Percentiles rank a stretch among this genome's conserved stretches.
These are phyloP conservation scores for Erythrophleum ivorense DNA, from an alignment of 331 rosid species.

Conservation along the genomic window DNA sequence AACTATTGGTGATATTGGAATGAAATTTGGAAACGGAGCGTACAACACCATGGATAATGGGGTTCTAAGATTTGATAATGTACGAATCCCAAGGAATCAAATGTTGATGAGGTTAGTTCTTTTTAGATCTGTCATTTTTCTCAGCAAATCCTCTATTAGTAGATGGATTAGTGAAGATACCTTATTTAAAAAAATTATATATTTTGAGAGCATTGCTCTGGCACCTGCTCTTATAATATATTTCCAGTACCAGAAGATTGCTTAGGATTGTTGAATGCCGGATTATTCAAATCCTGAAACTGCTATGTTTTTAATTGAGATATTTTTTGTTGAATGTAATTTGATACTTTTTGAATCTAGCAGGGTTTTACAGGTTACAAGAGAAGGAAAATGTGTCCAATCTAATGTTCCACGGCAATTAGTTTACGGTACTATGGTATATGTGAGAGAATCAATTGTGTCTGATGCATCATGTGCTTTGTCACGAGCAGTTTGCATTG, in stretches of 20 bases:
- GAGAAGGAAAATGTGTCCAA: slow-evolving; percentile 84
- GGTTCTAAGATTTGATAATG: slow-evolving; percentile 74
- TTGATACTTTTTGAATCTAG: slow-evolving; percentile 32
- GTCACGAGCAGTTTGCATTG: slow-evolving; percentile 96
- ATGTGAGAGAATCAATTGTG: slow-evolving; percentile 83
- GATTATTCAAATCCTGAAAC: slow-evolving; percentile 11
- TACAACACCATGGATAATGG: slow-evolving; percentile 98
- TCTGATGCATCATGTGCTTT: slow-evolving; percentile 87
- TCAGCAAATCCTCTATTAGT: background rate
- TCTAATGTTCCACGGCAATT: slow-evolving; percentile 89
- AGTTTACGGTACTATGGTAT: slow-evolving; percentile 95
- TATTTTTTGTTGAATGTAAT: background rate
- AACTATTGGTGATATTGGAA: slow-evolving; percentile 92
- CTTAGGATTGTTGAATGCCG: background rate
- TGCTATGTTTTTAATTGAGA: background rate
- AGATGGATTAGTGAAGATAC: background rate
- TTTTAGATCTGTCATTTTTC: background rate
- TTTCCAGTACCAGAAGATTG: background rate
- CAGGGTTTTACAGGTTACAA: slow-evolving; percentile 94
- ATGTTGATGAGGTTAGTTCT: slow-evolving; percentile 88
- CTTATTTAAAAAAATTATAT: background rate
- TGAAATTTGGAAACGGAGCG: slow-evolving; percentile 92
- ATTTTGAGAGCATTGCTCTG: slow-evolving; percentile 3
- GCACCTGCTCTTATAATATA: slow-evolving; percentile 1
- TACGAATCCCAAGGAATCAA: slow-evolving; percentile 91